A percentile compares a stretch with the other conserved stretches of the same genome.
Conservation (phyloP, 2,329 filamentous ascomycete genomes). For the Phyllosticta capitalensis region DNA sequence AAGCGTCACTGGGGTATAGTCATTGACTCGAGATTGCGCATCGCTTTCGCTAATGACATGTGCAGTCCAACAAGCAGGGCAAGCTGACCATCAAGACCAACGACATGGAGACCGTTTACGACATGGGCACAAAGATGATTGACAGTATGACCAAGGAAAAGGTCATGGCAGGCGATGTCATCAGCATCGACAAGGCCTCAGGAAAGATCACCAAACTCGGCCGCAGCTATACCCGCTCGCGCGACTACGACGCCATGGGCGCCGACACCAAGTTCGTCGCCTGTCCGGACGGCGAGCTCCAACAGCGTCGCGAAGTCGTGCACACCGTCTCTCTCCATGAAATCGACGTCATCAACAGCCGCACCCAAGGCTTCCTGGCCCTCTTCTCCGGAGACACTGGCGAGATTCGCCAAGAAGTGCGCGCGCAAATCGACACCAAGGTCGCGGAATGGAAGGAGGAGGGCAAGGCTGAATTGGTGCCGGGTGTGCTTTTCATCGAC, state of each 20-base stretch:
- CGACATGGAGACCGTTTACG: slow-evolving; percentile 99
- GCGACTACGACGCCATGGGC: slow-evolving; percentile 99
- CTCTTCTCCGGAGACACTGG: slow-evolving; percentile 97
- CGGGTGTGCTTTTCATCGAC: slow-evolving; percentile 94
- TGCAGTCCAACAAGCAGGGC: slow-evolving; percentile 82
- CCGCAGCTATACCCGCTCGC: slow-evolving; percentile 83
- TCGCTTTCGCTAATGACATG: not conserved
- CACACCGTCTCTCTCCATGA: slow-evolving; percentile 96
- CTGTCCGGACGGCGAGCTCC: slow-evolving; percentile 92
- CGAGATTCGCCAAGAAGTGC: slow-evolving; percentile 93
- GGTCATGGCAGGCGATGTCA: slow-evolving; percentile 96
- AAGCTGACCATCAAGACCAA: slow-evolving; percentile 99
- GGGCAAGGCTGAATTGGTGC: slow-evolving; percentile 96
- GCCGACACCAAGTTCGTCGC: slow-evolving; percentile 97
- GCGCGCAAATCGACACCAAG: slow-evolving; percentile 98
- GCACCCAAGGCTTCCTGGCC: slow-evolving; percentile 95
- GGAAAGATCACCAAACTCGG: slow-evolving; percentile 97
- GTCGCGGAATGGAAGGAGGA: slow-evolving; percentile 99
- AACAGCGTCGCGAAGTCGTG: slow-evolving; percentile 93
- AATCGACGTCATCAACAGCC: slow-evolving; percentile 98
- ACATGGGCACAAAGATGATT: slow-evolving; percentile 99
- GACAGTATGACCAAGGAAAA: slow-evolving; percentile 99
- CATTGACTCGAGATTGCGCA: not conserved
- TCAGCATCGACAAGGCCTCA: slow-evolving; percentile 96
- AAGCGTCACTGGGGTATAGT: slow-evolving; percentile 73